These are phyloP conservation scores for Talaromyces adpressus DNA, from an alignment of 495 filamentous ascomycete species.

Conservation along the genomic window DNA sequence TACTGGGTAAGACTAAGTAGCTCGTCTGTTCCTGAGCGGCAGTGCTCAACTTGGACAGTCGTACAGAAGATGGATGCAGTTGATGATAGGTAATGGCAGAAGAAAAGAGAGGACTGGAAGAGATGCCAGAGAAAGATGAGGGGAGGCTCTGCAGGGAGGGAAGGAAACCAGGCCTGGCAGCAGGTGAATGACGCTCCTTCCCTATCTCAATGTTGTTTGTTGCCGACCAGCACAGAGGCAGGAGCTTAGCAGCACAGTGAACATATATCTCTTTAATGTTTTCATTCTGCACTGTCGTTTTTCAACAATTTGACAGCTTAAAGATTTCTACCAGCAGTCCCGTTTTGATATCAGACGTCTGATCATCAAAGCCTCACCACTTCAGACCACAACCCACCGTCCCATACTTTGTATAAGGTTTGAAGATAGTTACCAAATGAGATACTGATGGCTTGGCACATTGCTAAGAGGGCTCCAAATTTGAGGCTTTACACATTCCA, in stretches of 20 bases:
- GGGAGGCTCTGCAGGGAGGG: not conserved
- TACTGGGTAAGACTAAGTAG: conserved; percentile 1
- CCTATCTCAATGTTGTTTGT: not conserved
- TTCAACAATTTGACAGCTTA: not conserved
- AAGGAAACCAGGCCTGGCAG: not conserved
- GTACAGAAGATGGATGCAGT: not conserved
- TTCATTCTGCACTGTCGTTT: not conserved
- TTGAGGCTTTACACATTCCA: too few species aligned
- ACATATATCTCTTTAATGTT: not conserved
- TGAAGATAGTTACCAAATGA: not conserved
- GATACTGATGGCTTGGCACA: not conserved
- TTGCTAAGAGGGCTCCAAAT: too few species aligned
- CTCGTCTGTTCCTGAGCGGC: not conserved
- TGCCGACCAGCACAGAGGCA: not conserved
- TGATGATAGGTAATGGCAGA: not conserved
- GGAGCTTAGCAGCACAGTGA: not conserved
- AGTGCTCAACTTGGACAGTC: not conserved
- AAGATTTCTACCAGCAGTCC: not conserved
- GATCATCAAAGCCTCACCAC: not conserved
- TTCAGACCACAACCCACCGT: not conserved
- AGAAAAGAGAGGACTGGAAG: not conserved
- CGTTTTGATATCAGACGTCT: not conserved
- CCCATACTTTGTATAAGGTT: not conserved
- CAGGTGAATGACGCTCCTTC: not conserved
- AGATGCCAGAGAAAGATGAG: not conserved